Conservation (phyloP, 2,329 filamentous ascomycete species). For the Cladosporium sp. region DNA sequence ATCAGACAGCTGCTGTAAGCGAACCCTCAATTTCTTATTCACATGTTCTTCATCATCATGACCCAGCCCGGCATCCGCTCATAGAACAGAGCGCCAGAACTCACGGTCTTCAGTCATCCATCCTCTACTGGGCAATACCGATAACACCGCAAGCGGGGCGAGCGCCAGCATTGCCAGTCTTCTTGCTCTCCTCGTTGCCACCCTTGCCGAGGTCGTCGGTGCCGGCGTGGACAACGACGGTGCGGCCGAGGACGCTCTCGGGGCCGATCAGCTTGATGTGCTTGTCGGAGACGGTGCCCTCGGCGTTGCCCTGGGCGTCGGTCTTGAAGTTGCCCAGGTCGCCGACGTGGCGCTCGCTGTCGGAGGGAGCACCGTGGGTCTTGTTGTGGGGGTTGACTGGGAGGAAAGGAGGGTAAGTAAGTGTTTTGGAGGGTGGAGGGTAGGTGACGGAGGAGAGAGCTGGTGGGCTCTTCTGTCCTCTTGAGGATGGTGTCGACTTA, state of each 20-base stretch:
- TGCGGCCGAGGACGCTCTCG: conserved; percentile 92
- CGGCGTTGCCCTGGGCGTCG: conserved; percentile 83
- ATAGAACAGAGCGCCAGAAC: too few relatives aligned
- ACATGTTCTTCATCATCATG: conserved; percentile 2
- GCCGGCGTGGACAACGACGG: conserved; percentile 88
- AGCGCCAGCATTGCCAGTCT: conserved; percentile 91
- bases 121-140: conserved; percentile 26
- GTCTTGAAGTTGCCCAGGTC: conserved; percentile 97
- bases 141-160: conserved; percentile 82
- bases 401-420: not conserved
- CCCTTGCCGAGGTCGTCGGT: conserved; percentile 97
- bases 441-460: not conserved
- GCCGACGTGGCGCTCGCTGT: conserved; percentile 87
- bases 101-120: not conserved
- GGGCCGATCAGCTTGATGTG: conserved; percentile 94
- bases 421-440: conserved; percentile 4
- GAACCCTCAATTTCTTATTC: not conserved
- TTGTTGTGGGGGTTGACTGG: conserved; percentile 95
- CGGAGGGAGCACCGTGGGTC: conserved; percentile 81
- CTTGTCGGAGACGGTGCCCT: conserved; percentile 74
- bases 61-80: not conserved
- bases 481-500: conserved; percentile 45
- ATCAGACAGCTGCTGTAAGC: not conserved
- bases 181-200: conserved; percentile 89
- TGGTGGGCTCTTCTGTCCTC: too few relatives aligned